These are phyloP conservation scores for Endotrypanum monterogeii DNA, from an alignment of 208 protist genomes.

Conservation along the genomic window DNA sequence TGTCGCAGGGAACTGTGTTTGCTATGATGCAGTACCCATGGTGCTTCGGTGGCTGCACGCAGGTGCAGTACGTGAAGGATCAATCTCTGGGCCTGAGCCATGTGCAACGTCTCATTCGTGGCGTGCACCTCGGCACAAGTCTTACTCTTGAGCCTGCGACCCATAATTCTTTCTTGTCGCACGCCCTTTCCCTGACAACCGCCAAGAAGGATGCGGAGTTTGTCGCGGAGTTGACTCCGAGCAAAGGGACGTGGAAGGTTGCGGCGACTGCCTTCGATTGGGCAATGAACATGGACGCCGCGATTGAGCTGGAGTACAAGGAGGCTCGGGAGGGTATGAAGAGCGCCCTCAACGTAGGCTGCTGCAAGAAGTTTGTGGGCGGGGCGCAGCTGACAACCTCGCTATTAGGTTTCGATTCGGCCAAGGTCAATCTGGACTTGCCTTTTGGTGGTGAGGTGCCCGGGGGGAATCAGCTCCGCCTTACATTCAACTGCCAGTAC, in stretches of 20 bases:
- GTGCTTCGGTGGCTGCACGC: constrained; percentile 76
- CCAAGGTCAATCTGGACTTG: constrained; percentile 72
- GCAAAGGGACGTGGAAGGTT: constrained; percentile 85
- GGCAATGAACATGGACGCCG: constrained; percentile 64
- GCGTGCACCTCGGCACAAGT: constrained; percentile 79
- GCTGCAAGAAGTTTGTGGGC: constrained; percentile 68
- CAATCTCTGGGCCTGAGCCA: constrained; percentile 80
- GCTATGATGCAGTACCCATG: constrained; percentile 90
- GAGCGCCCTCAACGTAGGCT: constrained; percentile 73
- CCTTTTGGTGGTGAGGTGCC: constrained; percentile 81
- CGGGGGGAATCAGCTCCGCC: constrained; percentile 72
- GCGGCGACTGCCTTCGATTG: constrained; percentile 66
- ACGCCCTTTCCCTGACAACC: constrained; percentile 63
- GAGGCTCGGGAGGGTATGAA: constrained; percentile 63
- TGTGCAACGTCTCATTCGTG: constrained; percentile 78
- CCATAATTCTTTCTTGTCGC: constrained; percentile 62
- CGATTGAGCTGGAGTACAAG: constrained; percentile 80
- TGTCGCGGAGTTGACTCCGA: constrained; percentile 65
- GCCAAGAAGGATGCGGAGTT: constrained; percentile 64
- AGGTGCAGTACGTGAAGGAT: constrained; percentile 88
- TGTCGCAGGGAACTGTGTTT: constrained; percentile 82
- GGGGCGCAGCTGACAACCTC: constrained; percentile 60
- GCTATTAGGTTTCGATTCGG: constrained; percentile 55
- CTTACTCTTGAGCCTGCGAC: constrained; percentile 63
- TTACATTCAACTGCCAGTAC: constrained; percentile 76